These are phyloP conservation scores for Phytopythium aichiense DNA, from an alignment of 352 stramenopile genomes.

Conservation along the genomic window DNA sequence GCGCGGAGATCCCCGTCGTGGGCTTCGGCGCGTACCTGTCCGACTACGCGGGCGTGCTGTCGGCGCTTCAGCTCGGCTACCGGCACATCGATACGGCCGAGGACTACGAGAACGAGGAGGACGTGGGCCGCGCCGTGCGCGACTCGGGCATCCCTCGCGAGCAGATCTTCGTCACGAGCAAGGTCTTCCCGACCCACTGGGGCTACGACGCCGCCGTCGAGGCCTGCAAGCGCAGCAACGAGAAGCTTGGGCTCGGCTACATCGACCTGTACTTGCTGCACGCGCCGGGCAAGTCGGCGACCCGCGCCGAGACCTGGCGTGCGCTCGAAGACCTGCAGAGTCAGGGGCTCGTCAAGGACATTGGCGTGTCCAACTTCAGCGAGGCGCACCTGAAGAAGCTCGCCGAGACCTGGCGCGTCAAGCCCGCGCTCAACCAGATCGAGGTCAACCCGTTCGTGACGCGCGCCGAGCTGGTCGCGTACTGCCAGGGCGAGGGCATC, in stretches of 20 bases:
- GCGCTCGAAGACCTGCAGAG: slow-evolving; percentile 34
- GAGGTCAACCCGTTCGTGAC: slow-evolving; percentile 63
- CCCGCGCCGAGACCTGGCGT: slow-evolving; percentile 25
- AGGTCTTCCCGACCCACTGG: slow-evolving; percentile 50
- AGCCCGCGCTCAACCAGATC: slow-evolving; percentile 74
- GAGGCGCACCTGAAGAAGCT: slow-evolving; percentile 71
- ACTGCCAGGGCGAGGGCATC: slow-evolving; percentile 31
- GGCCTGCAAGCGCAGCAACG: slow-evolving; percentile 32
- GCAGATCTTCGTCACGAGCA: slow-evolving; percentile 77
- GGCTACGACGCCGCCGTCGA: slow-evolving; percentile 54
- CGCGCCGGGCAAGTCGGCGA: slow-evolving; percentile 33
- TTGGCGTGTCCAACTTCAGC: slow-evolving; percentile 82
- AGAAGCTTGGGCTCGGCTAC: slow-evolving; percentile 50
- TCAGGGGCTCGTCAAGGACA: slow-evolving; percentile 38
- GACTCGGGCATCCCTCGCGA: slow-evolving; percentile 57
- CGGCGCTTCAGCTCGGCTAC: slow-evolving; percentile 60
- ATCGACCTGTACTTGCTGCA: slow-evolving; percentile 72
- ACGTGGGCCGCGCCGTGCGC: slow-evolving; percentile 55
- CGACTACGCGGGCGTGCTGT: slow-evolving; percentile 31
- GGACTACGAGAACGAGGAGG: slow-evolving; percentile 75
- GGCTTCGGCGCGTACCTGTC: slow-evolving; percentile 44
- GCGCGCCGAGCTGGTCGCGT: slow-evolving; percentile 44
- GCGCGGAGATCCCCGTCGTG: slow-evolving; percentile 26
- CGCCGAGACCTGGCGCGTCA: slow-evolving; percentile 34
- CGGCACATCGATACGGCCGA: slow-evolving; percentile 86